Evolutionary conservation across 441 rosid species (phyloP).

Genomic region (Eruca vesicaria): DNA sequence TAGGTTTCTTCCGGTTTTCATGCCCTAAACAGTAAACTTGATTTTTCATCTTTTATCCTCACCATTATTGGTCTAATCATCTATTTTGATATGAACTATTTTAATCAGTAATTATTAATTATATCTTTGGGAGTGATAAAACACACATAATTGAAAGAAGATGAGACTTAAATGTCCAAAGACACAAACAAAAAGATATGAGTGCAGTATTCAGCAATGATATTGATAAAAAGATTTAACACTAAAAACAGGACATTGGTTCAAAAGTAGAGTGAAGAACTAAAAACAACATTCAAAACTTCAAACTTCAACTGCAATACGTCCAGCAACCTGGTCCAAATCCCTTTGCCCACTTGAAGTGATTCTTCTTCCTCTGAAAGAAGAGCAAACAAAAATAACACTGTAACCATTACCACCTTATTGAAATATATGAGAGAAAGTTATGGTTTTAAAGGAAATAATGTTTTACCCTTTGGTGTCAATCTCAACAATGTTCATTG

Average conservation of each 20-base stretch:
- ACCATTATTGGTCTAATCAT: background rate
- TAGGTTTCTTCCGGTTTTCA: constrained; percentile 33
- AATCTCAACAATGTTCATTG: constrained; percentile 62
- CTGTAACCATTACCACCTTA: background rate
- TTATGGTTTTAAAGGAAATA: background rate
- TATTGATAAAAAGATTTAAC: constrained; percentile 1
- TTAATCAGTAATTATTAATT: too few relatives aligned
- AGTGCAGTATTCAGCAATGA: constrained; percentile 14
- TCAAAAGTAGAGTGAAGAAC: constrained; percentile 21
- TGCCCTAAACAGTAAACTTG: constrained; percentile 29
- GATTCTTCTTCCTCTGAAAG: constrained; percentile 64
- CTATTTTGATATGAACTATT: background rate
- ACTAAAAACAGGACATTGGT: constrained; percentile 19
- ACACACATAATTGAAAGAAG: background rate
- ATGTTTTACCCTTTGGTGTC: constrained; percentile 64
- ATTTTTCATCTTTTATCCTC: background rate
- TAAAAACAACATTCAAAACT: background rate
- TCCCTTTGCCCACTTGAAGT: constrained; percentile 74
- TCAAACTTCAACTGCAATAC: constrained; percentile 43
- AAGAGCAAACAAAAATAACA: background rate
- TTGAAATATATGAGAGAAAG: background rate
- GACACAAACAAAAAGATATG: background rate
- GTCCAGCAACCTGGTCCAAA: constrained; percentile 89
- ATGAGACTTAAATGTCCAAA: background rate
- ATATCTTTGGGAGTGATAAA: background rate